Conservation (phyloP, 139 green algal species). For the Nannochloris sp. region DNA sequence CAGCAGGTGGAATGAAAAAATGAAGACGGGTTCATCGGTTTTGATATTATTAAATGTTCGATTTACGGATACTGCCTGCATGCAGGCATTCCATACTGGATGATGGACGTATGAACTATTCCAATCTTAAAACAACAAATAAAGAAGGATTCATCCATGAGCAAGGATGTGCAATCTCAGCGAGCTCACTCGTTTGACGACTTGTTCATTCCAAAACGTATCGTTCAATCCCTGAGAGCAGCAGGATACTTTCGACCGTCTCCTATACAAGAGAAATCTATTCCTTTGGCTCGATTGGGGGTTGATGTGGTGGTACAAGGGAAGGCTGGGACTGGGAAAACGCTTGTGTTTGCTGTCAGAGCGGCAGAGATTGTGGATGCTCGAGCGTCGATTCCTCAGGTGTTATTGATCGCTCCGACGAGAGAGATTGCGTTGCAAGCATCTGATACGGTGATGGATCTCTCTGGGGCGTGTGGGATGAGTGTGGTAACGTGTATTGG, state of each 20-base stretch:
- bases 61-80: too few relatives aligned
- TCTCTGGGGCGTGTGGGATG: constrained; percentile 23
- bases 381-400: constrained; percentile 37
- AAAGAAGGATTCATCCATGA: background rate
- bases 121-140: too few relatives aligned
- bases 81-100: too few relatives aligned
- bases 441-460: constrained; percentile 30
- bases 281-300: constrained; percentile 60
- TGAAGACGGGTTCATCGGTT: too few relatives aligned
- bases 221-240: constrained; percentile 36
- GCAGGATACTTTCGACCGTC: constrained; percentile 57
- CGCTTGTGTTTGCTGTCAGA: constrained; percentile 55
- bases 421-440: constrained; percentile 74
- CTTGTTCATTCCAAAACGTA: constrained; percentile 39
- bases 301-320: constrained; percentile 75
- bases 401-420: constrained; percentile 66
- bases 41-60: too few relatives aligned
- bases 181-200: constrained; percentile 39
- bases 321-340: constrained; percentile 82
- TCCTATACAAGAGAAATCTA: constrained; percentile 60
- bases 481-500: constrained; percentile 49
- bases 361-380: constrained; percentile 40
- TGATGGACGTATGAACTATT: too few relatives aligned
- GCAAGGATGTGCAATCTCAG: constrained; percentile 35
- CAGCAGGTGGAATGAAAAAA: too few relatives aligned